Evolutionary conservation across 768 basidiomycete species (phyloP).

Genomic region (Sarcomyxa edulis): DNA sequence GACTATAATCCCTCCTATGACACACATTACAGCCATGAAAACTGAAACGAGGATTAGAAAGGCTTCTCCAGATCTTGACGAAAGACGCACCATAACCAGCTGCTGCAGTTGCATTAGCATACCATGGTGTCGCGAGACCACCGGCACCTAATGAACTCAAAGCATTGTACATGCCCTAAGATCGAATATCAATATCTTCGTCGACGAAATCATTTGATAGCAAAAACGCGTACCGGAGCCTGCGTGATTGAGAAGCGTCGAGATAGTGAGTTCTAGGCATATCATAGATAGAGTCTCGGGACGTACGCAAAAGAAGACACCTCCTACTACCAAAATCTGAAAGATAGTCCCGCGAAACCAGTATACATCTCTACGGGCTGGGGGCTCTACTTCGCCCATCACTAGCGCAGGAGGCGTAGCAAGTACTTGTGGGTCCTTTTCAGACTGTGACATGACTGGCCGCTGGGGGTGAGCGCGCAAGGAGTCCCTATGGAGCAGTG

Average conservation of each 20-base stretch:
- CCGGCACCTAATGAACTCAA: constrained; percentile 24
- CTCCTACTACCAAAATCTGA: constrained; percentile 25
- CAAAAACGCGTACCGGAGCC: constrained; percentile 18
- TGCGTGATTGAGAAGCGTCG: constrained; percentile 6
- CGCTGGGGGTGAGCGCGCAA: too few species aligned
- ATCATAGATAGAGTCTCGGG: background rate
- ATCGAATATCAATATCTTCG: background rate
- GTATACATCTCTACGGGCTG: constrained; percentile 15
- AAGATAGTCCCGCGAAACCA: constrained; percentile 26
- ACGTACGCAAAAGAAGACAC: constrained; percentile 24
- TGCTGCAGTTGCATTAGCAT: constrained; percentile 24
- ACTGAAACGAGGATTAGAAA: constrained; percentile 8
- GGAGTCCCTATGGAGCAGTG: too few species aligned
- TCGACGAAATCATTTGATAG: background rate
- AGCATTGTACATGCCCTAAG: constrained; percentile 27
- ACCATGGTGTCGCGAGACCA: constrained; percentile 27
- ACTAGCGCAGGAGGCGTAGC: too few species aligned
- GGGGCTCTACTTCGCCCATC: too few species aligned
- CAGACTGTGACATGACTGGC: too few species aligned
- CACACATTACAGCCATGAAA: constrained; percentile 25
- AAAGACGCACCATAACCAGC: constrained; percentile 19
- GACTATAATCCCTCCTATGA: constrained; percentile 25
- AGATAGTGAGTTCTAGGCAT: background rate
- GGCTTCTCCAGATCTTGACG: background rate
- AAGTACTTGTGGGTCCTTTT: too few species aligned